phyloP scores from a whole-genome alignment of 352 stramenopile genomes.

The Pythium brachiatum region DNA sequence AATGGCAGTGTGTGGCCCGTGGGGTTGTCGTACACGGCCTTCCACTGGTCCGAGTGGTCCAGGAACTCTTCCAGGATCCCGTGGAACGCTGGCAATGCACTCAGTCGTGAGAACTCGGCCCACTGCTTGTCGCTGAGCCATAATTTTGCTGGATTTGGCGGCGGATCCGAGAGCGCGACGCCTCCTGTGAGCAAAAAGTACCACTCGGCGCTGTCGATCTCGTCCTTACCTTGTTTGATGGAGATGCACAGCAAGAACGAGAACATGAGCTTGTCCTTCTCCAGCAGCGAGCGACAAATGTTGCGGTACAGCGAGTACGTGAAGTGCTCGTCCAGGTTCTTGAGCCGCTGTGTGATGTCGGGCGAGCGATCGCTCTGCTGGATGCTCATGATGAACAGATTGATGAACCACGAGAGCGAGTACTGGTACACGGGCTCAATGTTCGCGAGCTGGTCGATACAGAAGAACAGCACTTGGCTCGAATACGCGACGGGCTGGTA shows the following conservation, averaged over 20 bases:
- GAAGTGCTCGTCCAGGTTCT: slow-evolving; percentile 88
- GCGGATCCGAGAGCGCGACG: slow-evolving; percentile 85
- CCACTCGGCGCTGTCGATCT: slow-evolving; percentile 87
- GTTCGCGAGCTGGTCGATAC: slow-evolving; percentile 92
- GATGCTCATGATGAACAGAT: slow-evolving; percentile 90
- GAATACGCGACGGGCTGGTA: slow-evolving; percentile 91
- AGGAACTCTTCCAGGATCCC: slow-evolving; percentile 84
- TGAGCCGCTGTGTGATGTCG: slow-evolving; percentile 72
- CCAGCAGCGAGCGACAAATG: slow-evolving; percentile 90
- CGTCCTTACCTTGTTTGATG: slow-evolving; percentile 78
- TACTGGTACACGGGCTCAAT: slow-evolving; percentile 95
- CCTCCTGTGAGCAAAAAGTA: slow-evolving; percentile 94
- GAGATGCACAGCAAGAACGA: slow-evolving; percentile 88
- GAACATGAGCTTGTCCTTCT: slow-evolving; percentile 95
- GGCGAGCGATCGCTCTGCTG: slow-evolving; percentile 74
- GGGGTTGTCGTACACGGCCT: slow-evolving; percentile 84
- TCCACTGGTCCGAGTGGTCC: slow-evolving; percentile 76
- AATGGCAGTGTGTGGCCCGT: slow-evolving; percentile 81
- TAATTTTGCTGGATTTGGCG: slow-evolving; percentile 84
- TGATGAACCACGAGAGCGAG: slow-evolving; percentile 92
- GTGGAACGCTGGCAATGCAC: slow-evolving; percentile 68
- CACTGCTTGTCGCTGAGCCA: slow-evolving; percentile 93
- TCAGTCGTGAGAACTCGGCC: slow-evolving; percentile 91
- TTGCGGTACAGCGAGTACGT: slow-evolving; percentile 92
- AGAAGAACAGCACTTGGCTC: slow-evolving; percentile 94